Conservation (phyloP, 345 rosid genomes). For the Linum tenue region DNA sequence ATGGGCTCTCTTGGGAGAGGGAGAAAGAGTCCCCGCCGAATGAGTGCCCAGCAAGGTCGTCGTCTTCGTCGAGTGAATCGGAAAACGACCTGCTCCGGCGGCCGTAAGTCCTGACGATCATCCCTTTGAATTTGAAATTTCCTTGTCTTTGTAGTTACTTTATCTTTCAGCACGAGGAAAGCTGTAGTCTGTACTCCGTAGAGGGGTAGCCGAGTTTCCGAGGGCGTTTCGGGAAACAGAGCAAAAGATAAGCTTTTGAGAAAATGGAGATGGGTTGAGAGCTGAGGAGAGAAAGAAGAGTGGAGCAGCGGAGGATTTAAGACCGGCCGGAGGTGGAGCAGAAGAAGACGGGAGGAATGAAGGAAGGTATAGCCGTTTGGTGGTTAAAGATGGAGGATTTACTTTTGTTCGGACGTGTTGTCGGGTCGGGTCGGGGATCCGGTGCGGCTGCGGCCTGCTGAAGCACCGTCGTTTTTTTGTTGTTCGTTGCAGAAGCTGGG, state of each 20-base stretch:
- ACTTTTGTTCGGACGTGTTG: neutral
- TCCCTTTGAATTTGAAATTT: slow-evolving; percentile 16
- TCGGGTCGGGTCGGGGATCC: neutral
- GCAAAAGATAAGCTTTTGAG: neutral
- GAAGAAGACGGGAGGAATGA: neutral
- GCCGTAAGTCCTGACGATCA: slow-evolving; percentile 92
- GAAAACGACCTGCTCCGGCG: slow-evolving; percentile 61
- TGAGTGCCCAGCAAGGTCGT: slow-evolving; percentile 24
- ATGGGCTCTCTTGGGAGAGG: slow-evolving; percentile 42
- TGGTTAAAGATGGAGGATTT: neutral
- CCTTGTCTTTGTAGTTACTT: neutral
- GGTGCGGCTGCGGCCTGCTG: too few relatives aligned
- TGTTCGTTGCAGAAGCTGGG: too few relatives aligned
- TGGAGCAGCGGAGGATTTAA: neutral
- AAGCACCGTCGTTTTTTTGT: too few relatives aligned
- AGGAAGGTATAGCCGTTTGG: neutral
- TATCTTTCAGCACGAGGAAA: too few relatives aligned
- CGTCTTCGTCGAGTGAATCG: slow-evolving; percentile 37
- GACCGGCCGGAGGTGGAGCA: neutral
- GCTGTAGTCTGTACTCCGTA: too few relatives aligned
- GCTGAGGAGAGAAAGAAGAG: neutral
- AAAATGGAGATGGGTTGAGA: neutral
- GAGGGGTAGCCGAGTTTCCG: too few relatives aligned
- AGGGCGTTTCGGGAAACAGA: neutral
- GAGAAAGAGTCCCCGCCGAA: slow-evolving; percentile 24